phyloP scores from a whole-genome alignment of 768 basidiomycete species.

The Mycena epipterygia region DNA sequence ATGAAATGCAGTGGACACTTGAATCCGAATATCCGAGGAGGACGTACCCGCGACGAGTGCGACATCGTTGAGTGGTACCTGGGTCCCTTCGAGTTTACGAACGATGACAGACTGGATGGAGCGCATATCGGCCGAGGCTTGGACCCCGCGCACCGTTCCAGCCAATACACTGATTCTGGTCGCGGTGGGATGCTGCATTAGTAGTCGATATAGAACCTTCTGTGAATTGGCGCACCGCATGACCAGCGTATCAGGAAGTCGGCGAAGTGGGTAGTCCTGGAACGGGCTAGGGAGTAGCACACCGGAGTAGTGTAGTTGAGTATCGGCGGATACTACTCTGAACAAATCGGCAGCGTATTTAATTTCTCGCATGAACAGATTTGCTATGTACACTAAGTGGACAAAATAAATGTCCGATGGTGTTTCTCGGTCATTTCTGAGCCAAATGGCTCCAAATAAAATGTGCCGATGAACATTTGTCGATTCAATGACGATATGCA shows the following conservation, averaged over 20 bases:
- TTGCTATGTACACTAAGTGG: background rate
- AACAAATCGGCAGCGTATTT: too few relatives aligned
- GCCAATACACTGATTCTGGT: conserved; percentile 14
- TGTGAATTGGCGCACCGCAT: conserved; percentile 37
- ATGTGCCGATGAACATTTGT: background rate
- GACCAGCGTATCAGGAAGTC: conserved; percentile 30
- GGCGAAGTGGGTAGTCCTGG: conserved; percentile 11
- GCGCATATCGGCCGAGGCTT: background rate
- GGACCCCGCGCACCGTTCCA: conserved; percentile 25
- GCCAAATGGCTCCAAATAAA: too few relatives aligned
- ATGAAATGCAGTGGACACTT: background rate
- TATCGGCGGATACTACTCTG: too few relatives aligned
- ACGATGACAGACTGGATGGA: conserved; percentile 18
- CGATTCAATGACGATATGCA: background rate
- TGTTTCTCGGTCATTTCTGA: background rate
- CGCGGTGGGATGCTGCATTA: background rate
- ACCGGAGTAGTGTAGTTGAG: conserved; percentile 33
- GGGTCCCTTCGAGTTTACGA: conserved; percentile 30
- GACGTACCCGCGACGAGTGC: conserved; percentile 17
- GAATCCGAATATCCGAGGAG: too few relatives aligned
- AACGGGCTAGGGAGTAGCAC: conserved; percentile 21
- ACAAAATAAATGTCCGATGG: background rate
- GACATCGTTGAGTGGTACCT: conserved; percentile 16
- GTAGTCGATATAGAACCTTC: conserved; percentile 34
- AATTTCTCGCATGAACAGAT: too few relatives aligned